Percentiles rank a stretch among this genome's conserved stretches.
Evolutionary conservation across 306 rosid genomes (phyloP).

Genomic region (Luffa acutangula): DNA sequence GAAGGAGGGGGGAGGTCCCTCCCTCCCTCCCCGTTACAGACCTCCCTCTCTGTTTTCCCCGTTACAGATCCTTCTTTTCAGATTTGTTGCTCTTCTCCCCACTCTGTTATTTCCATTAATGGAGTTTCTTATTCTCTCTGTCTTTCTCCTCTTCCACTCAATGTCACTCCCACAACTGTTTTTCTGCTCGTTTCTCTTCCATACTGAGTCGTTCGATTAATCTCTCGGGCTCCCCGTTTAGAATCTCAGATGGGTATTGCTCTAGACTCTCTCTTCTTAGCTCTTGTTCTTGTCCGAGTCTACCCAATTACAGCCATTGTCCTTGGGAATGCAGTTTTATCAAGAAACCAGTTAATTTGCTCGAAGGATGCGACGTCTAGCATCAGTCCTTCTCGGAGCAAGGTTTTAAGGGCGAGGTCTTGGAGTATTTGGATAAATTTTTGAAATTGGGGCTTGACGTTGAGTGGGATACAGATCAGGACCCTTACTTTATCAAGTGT

Average conservation of each 20-base stretch:
- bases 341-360: conserved; percentile 38
- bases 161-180: conserved; percentile 12
- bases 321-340: conserved; percentile 70
- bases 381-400: conserved; percentile 26
- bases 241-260: conserved; percentile 45
- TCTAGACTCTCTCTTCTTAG: conserved; percentile 47
- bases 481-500: conserved; percentile 50
- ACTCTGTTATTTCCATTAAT: conserved; percentile 53
- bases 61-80: conserved; percentile 59
- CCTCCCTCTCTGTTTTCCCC: too few relatives aligned
- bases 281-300: conserved; percentile 46
- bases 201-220: conserved; percentile 45
- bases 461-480: conserved; percentile 66
- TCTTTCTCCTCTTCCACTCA: conserved; percentile 35
- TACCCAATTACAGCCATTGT: conserved; percentile 54
- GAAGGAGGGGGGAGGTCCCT: too few relatives aligned
- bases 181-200: conserved; percentile 16
- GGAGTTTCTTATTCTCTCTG: conserved; percentile 44
- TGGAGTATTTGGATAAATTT: conserved; percentile 37
- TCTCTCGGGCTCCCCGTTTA: conserved; percentile 55
- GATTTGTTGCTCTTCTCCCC: conserved; percentile 36
- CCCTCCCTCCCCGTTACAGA: too few relatives aligned
- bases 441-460: conserved; percentile 39
- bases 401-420: conserved; percentile 50
- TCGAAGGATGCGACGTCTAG: conserved; percentile 36